Conservation (phyloP, 352 stramenopile genomes). For the Phytophthora ohioensis region DNA sequence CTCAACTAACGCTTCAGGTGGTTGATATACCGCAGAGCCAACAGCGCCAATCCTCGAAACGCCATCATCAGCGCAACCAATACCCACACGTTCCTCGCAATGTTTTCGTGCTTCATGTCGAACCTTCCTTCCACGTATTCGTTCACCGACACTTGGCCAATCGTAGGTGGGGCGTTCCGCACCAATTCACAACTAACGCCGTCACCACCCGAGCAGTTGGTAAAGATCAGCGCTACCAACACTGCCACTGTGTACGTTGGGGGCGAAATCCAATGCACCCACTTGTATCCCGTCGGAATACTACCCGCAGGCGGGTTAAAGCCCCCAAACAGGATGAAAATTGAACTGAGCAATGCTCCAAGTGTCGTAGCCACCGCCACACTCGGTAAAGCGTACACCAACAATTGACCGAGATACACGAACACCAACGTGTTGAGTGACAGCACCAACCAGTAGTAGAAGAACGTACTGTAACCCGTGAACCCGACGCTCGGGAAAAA, state of each 20-base stretch:
- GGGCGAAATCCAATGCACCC: conserved; percentile 59
- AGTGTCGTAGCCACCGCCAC: conserved; percentile 44
- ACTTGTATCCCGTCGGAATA: conserved; percentile 61
- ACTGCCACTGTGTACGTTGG: conserved; percentile 54
- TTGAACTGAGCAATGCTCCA: conserved; percentile 48
- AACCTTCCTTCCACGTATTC: conserved; percentile 61
- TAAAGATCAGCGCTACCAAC: conserved; percentile 45
- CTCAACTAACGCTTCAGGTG: conserved; percentile 9
- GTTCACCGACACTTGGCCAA: conserved; percentile 48
- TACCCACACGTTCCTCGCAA: conserved; percentile 45
- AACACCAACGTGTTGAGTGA: conserved; percentile 53
- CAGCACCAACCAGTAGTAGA: conserved; percentile 63
- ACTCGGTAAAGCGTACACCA: conserved; percentile 55
- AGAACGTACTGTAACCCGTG: conserved; percentile 43
- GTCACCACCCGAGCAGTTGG: conserved; percentile 32
- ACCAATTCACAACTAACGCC: conserved; percentile 46
- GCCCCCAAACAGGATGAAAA: conserved; percentile 63
- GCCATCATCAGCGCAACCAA: conserved; percentile 52
- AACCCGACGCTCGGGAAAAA: conserved; percentile 66
- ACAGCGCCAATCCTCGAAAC: conserved; percentile 50
- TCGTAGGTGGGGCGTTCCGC: conserved; percentile 12
- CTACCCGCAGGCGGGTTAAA: conserved; percentile 59
- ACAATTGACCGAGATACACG: conserved; percentile 56
- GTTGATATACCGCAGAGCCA: conserved; percentile 51
- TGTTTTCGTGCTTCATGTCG: conserved; percentile 59